Conservation (phyloP, 2,329 filamentous ascomycete genomes). For the Saccharata proteae region DNA sequence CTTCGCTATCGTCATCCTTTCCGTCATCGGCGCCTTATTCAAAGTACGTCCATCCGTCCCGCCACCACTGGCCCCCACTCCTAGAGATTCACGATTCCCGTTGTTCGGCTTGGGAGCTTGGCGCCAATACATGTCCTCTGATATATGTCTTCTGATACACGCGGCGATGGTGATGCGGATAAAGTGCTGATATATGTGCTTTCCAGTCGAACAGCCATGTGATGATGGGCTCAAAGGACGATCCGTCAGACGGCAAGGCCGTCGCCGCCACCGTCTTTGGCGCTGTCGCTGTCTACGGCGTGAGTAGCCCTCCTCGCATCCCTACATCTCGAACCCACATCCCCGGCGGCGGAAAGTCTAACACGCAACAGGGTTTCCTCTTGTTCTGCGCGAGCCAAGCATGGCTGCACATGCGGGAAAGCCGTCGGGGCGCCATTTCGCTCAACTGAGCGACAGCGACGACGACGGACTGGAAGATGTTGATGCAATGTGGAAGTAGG, state of each 20-base stretch:
- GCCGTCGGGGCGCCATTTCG: slow-evolving; percentile 71
- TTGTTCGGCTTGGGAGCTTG: no score
- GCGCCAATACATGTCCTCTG: no score
- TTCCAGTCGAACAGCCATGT: slow-evolving; percentile 58
- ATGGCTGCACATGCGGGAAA: slow-evolving; percentile 71
- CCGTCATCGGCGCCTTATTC: slow-evolving; percentile 60
- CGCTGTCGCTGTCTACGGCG: slow-evolving; percentile 77
- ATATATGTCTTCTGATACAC: no score
- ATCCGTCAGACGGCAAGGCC: slow-evolving; percentile 58
- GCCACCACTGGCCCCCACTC: background rate
- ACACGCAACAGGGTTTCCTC: slow-evolving; percentile 57
- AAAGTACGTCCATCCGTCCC: slow-evolving; percentile 35
- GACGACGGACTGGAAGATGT: no score
- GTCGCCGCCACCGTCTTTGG: slow-evolving; percentile 79
- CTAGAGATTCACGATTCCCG: no score
- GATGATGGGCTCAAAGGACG: slow-evolving; percentile 62
- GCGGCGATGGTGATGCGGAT: no score
- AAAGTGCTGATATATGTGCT: slow-evolving; percentile 12
- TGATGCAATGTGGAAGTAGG: no score
- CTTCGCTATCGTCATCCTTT: slow-evolving; percentile 54
- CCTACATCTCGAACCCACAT: background rate
- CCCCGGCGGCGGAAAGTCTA: background rate
- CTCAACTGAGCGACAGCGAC: no score
- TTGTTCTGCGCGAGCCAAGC: slow-evolving; percentile 88
- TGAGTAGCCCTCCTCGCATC: slow-evolving; percentile 38